Conservation (phyloP, 2,329 filamentous ascomycete species). For the Erysiphe neolycopersici region DNA sequence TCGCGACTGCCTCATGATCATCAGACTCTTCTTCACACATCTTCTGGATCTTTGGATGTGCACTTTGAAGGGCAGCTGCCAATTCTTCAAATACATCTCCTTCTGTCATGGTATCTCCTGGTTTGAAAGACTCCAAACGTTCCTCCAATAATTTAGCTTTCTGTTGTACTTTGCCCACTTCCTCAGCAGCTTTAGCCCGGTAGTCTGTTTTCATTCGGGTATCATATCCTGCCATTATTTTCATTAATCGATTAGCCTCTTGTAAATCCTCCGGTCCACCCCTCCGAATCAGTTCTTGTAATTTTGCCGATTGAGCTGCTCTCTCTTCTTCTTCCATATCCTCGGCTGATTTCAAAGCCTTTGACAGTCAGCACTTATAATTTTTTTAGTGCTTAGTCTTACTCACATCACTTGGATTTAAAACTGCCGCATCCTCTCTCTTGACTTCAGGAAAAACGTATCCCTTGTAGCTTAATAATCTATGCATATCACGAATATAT, state of each 20-base stretch:
- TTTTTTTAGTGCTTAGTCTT: neutral
- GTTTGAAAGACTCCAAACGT: constrained; percentile 59
- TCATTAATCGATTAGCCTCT: constrained; percentile 95
- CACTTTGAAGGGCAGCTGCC: constrained; percentile 65
- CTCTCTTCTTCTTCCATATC: constrained; percentile 97
- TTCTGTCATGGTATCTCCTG: constrained; percentile 50
- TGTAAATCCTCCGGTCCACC: constrained; percentile 82
- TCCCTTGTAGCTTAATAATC: constrained; percentile 83
- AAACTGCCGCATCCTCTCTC: constrained; percentile 77
- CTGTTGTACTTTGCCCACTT: constrained; percentile 82
- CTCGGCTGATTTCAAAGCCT: constrained; percentile 88
- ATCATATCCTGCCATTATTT: constrained; percentile 95
- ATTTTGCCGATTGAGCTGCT: constrained; percentile 87
- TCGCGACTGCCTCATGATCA: constrained; percentile 83
- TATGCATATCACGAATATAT: constrained; percentile 93
- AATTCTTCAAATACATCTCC: constrained; percentile 57
- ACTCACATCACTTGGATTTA: constrained; percentile 89
- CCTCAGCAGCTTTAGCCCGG: constrained; percentile 86
- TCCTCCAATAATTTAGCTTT: constrained; percentile 85
- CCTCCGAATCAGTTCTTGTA: constrained; percentile 84
- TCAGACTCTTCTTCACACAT: constrained; percentile 98
- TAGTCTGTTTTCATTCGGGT: constrained; percentile 92
- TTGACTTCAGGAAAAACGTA: constrained; percentile 86
- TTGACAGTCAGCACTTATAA: constrained; percentile 7
- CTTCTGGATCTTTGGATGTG: constrained; percentile 95